phyloP scores from a whole-genome alignment of 2,329 filamentous ascomycete species.

The Endocalyx cinctus region DNA sequence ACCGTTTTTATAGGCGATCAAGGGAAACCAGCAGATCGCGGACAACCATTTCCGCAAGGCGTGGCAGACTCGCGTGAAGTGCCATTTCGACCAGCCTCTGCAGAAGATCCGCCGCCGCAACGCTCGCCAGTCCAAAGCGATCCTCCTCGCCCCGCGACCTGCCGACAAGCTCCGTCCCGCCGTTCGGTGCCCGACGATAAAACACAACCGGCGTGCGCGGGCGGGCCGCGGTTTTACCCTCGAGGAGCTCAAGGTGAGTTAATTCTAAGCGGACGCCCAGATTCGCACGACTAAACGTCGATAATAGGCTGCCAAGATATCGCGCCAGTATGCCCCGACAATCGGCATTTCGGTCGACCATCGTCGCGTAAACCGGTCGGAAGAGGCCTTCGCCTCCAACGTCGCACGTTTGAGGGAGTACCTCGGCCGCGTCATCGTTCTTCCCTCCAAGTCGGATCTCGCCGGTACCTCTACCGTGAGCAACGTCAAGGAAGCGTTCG shows the following conservation, averaged over 20 bases:
- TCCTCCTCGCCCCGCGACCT: constrained; percentile 89
- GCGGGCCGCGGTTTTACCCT: constrained; percentile 97
- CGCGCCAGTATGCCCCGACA: constrained; percentile 89
- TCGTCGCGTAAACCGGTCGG: constrained; percentile 94
- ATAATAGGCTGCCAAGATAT: constrained; percentile 82
- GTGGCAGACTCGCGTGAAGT: constrained; percentile 98
- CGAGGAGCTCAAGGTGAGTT: constrained; percentile 88
- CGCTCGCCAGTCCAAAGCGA: constrained; percentile 91
- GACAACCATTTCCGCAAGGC: constrained; percentile 99
- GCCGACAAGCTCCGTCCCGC: constrained; percentile 95
- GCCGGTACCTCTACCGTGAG: constrained; percentile 58
- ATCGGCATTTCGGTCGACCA: constrained; percentile 96
- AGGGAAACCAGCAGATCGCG: constrained; percentile 98
- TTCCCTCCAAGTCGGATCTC: constrained; percentile 84
- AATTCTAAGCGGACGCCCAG: too few relatives aligned
- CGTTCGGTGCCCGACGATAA: constrained; percentile 95
- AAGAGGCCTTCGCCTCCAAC: constrained; percentile 91
- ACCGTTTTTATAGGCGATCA: constrained; percentile 84
- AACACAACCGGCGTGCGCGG: constrained; percentile 98
- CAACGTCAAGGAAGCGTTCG: constrained; percentile 57
- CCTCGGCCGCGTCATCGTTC: constrained; percentile 92
- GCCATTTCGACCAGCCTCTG: constrained; percentile 99
- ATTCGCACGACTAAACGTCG: constrained; percentile 28
- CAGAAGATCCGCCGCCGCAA: constrained; percentile 91
- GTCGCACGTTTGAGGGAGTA: constrained; percentile 97